Percentiles rank a stretch among this genome's conserved stretches.
Evolutionary conservation across 2,329 filamentous ascomycete species (phyloP).

Genomic region (Epichloe bromicola): DNA sequence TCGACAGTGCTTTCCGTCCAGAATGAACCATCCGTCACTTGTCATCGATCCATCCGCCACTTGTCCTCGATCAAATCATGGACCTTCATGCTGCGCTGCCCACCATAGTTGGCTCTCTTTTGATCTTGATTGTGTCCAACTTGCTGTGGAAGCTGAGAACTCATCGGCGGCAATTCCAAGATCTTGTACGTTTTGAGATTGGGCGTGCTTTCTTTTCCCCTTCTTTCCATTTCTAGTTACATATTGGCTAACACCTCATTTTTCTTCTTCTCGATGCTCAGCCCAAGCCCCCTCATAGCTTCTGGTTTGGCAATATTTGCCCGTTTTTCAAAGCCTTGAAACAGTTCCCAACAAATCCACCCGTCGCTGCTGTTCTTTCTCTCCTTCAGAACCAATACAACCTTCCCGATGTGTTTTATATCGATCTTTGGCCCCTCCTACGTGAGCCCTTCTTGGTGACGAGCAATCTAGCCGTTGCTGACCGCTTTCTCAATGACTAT

Average conservation of each 20-base stretch:
- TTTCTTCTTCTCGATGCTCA: neutral
- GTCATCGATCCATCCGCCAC: neutral
- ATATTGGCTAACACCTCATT: neutral
- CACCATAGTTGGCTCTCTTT: neutral
- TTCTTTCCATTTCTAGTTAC: neutral
- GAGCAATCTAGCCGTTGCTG: neutral
- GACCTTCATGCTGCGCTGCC: neutral
- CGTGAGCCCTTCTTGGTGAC: neutral
- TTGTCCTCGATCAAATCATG: neutral
- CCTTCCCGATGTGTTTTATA: conserved; percentile 1
- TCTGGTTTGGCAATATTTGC: neutral
- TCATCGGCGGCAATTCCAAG: neutral
- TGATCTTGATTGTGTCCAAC: neutral
- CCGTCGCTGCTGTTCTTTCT: neutral
- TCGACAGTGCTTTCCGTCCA: neutral
- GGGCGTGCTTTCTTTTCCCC: neutral
- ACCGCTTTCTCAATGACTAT: conserved; percentile 1
- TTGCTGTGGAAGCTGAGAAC: neutral
- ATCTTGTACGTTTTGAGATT: neutral
- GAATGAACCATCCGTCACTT: neutral
- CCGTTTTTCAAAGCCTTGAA: neutral
- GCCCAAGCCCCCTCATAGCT: conserved; percentile 2
- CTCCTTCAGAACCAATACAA: neutral
- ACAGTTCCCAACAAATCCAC: neutral
- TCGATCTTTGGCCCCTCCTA: conserved; percentile 1